phyloP scores from a whole-genome alignment of 306 rosid genomes.

The Abrus precatorius region DNA sequence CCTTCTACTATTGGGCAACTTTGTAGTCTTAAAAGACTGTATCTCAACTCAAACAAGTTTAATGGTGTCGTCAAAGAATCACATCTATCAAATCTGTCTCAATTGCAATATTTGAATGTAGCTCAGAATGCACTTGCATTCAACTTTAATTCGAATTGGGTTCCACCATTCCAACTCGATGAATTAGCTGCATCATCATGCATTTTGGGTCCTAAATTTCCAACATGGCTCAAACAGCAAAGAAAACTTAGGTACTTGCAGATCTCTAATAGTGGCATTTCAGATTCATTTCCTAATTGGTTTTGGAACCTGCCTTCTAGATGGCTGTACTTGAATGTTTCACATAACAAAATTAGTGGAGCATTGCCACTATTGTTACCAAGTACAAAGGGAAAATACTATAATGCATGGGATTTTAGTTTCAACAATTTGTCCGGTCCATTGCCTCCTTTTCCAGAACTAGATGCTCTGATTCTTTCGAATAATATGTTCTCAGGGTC shows the following conservation, averaged over 20 bases:
- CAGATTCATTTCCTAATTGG: no score
- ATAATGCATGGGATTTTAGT: no score
- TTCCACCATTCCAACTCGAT: slow-evolving; percentile 39
- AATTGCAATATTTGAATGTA: neutral
- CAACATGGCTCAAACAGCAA: slow-evolving; percentile 56
- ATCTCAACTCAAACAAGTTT: no score
- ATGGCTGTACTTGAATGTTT: no score
- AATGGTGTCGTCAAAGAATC: neutral
- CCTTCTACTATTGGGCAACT: no score
- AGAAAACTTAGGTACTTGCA: neutral
- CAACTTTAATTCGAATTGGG: slow-evolving; percentile 39
- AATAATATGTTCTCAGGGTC: slow-evolving; percentile 8
- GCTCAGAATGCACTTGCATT: neutral
- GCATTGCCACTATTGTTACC: no score
- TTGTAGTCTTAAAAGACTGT: no score
- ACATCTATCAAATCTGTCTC: slow-evolving; percentile 15
- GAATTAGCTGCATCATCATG: neutral
- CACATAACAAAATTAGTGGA: no score
- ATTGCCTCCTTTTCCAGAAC: neutral
- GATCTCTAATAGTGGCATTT: slow-evolving; percentile 7
- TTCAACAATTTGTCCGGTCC: no score
- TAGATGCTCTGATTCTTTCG: neutral
- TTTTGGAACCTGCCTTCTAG: no score
- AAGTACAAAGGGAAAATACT: no score
- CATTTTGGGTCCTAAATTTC: slow-evolving; percentile 53